Conservation (phyloP, 345 rosid species). For the Sisymbrium altissimum region DNA sequence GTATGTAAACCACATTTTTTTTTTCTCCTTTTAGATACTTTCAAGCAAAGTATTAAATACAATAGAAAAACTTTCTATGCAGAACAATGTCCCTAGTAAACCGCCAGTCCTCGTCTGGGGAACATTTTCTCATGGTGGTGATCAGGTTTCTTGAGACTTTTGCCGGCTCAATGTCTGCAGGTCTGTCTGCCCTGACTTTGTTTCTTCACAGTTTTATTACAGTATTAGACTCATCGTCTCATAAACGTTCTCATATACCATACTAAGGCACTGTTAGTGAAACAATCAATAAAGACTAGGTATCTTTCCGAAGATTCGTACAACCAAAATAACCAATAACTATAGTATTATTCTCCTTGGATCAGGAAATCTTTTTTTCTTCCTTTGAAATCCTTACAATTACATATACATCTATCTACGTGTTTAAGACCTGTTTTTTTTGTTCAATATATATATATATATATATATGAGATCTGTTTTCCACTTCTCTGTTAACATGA, state of each 20-base stretch:
- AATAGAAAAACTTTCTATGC: conserved; percentile 21
- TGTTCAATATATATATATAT: too few relatives aligned
- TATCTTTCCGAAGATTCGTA: background rate
- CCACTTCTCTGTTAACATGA: background rate
- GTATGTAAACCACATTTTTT: conserved; percentile 33
- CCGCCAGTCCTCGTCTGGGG: conserved; percentile 53
- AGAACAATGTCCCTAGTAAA: conserved; percentile 89
- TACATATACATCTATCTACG: too few relatives aligned
- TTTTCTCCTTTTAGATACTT: background rate
- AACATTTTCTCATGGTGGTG: conserved; percentile 71
- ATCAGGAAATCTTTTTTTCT: too few relatives aligned
- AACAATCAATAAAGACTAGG: background rate
- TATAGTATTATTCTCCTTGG: background rate
- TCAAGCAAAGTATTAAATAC: background rate
- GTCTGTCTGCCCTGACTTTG: conserved; percentile 33
- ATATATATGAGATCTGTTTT: background rate
- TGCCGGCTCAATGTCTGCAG: conserved; percentile 94
- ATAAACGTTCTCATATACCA: background rate
- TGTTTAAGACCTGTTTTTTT: background rate
- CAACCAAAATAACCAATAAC: conserved; percentile 1
- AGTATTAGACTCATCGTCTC: background rate
- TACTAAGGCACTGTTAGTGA: background rate
- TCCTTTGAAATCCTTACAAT: too few relatives aligned
- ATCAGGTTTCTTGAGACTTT: conserved; percentile 94
- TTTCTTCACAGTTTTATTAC: background rate